phyloP scores from a whole-genome alignment of 192 early-diverging fungal species.

The Gonapodya sp. region DNA sequence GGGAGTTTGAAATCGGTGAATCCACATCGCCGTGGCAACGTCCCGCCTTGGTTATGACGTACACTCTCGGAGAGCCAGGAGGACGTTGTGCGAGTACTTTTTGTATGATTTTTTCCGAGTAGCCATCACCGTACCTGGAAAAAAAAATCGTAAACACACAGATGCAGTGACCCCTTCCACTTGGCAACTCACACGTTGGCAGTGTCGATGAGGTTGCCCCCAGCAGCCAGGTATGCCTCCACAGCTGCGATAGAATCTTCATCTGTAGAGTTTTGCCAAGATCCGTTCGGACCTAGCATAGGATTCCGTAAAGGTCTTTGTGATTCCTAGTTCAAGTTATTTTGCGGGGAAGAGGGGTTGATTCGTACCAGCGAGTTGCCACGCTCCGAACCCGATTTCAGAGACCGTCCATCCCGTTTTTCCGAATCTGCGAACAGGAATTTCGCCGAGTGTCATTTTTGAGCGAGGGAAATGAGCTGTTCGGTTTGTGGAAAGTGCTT shows the following conservation, averaged over 20 bases:
- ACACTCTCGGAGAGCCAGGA: background rate
- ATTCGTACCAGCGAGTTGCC: background rate
- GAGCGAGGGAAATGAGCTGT: background rate
- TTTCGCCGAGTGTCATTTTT: background rate
- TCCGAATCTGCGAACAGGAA: background rate
- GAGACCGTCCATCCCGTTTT: background rate
- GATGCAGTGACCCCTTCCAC: no score
- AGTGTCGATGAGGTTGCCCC: background rate
- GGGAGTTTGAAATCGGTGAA: background rate
- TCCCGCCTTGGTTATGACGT: background rate
- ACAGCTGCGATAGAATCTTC: background rate
- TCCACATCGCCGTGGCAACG: background rate
- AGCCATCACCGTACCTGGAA: background rate
- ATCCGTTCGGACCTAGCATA: background rate
- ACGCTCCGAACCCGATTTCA: background rate
- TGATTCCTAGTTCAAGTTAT: no score
- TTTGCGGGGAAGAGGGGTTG: no score
- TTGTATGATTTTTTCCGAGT: background rate
- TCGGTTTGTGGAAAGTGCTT: no score
- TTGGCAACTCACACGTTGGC: no score
- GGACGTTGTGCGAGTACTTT: background rate
- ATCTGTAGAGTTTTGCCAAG: background rate
- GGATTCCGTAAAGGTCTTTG: no score
- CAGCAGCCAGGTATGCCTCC: background rate
- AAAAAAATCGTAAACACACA: no score